Evolutionary conservation across 208 protist genomes (phyloP).

Genomic region (Trypanosoma melophagium): DNA sequence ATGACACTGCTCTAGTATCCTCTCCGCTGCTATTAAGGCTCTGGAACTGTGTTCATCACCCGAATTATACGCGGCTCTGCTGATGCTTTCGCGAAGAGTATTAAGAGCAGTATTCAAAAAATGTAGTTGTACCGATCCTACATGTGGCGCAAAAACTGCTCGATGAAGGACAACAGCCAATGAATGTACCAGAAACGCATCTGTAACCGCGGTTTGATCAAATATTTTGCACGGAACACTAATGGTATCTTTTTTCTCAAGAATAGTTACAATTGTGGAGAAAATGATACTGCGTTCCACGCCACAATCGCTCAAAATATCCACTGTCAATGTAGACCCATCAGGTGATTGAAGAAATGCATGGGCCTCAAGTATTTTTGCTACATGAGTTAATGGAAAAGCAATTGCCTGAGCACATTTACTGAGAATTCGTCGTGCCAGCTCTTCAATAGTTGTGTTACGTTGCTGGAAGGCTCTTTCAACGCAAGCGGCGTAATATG

Average conservation of each 20-base stretch:
- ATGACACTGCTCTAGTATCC: slow-evolving; percentile 28
- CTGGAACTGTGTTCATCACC: slow-evolving; percentile 18
- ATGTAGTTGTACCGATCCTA: slow-evolving; percentile 37
- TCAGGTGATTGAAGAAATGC: slow-evolving; percentile 38
- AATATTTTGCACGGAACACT: slow-evolving; percentile 38
- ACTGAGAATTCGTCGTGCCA: slow-evolving; percentile 61
- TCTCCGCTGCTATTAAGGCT: slow-evolving; percentile 22
- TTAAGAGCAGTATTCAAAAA: slow-evolving; percentile 41
- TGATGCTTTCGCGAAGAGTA: slow-evolving; percentile 34
- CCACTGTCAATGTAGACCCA: slow-evolving; percentile 50
- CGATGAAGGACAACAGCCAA: slow-evolving; percentile 52
- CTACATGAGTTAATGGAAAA: slow-evolving; percentile 72
- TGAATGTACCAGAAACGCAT: slow-evolving; percentile 58
- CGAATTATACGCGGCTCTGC: slow-evolving; percentile 14
- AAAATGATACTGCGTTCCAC: slow-evolving; percentile 74
- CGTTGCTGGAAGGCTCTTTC: slow-evolving; percentile 52
- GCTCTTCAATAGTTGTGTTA: slow-evolving; percentile 44
- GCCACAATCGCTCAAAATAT: slow-evolving; percentile 61
- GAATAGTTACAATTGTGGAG: slow-evolving; percentile 54
- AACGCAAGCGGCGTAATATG: slow-evolving; percentile 62
- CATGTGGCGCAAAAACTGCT: slow-evolving; percentile 40
- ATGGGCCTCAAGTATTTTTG: slow-evolving; percentile 65
- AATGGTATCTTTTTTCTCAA: slow-evolving; percentile 51
- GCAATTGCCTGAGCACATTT: slow-evolving; percentile 47
- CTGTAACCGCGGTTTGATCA: slow-evolving; percentile 30